phyloP scores from a whole-genome alignment of 2,329 filamentous ascomycete genomes.

The Didymella glomerata region DNA sequence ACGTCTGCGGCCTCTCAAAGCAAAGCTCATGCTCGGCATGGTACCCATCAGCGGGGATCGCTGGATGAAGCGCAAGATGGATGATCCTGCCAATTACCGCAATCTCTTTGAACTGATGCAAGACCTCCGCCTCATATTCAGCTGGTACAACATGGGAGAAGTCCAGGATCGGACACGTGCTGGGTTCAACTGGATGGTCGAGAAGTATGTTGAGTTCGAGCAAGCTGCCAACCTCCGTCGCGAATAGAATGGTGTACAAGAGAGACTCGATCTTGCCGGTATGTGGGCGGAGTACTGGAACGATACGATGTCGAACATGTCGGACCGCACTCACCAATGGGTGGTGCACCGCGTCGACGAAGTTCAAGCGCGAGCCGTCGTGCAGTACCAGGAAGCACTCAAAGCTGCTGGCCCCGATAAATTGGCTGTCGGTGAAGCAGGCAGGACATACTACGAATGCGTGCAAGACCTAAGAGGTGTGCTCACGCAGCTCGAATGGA shows the following conservation, averaged over 20 bases:
- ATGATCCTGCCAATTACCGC: constrained; percentile 29
- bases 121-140: constrained; percentile 27
- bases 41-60: constrained; percentile 28
- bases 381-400: constrained; percentile 2
- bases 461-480: constrained; percentile 25
- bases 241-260: constrained; percentile 16
- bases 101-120: constrained; percentile 27
- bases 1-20: constrained; percentile 23
- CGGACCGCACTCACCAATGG: constrained; percentile 28
- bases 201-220: constrained; percentile 26
- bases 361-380: constrained; percentile 18
- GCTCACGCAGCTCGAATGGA: constrained; percentile 23
- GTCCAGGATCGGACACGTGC: neutral
- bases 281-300: constrained; percentile 34
- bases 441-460: constrained; percentile 32
- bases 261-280: constrained; percentile 27
- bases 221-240: constrained; percentile 26
- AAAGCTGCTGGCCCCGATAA: constrained; percentile 16
- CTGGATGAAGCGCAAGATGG: constrained; percentile 30
- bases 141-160: constrained; percentile 12
- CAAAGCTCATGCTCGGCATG: constrained; percentile 29
- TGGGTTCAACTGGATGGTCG: neutral
- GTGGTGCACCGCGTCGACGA: constrained; percentile 31
- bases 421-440: constrained; percentile 19
- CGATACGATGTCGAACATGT: constrained; percentile 19